phyloP scores from a whole-genome alignment of 2,329 filamentous ascomycete species.

The Diaporthe eres region DNA sequence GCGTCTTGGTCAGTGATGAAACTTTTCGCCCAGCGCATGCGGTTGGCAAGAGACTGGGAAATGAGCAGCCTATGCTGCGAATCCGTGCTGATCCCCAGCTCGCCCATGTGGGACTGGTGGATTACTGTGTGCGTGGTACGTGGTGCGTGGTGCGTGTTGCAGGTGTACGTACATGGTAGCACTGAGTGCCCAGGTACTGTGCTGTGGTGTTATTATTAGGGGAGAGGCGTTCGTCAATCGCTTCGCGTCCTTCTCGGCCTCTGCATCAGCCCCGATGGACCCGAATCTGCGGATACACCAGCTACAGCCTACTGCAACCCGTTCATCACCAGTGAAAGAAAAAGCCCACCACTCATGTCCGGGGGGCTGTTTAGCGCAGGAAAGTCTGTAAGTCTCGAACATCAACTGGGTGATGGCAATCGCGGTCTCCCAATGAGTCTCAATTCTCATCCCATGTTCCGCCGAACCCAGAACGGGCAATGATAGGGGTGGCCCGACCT shows the following conservation, averaged over 20 bases:
- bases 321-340: not conserved
- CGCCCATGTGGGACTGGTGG: conserved; percentile 14
- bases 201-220: conserved; percentile 9
- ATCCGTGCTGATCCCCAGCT: conserved; percentile 15
- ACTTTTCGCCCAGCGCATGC: conserved; percentile 22
- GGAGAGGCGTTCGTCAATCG: conserved; percentile 27
- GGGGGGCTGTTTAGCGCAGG: not conserved
- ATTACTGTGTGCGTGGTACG: not conserved
- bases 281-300: conserved; percentile 19
- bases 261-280: conserved; percentile 32
- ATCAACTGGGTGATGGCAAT: not conserved
- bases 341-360: conserved; percentile 25
- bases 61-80: conserved; percentile 26
- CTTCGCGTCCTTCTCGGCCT: conserved; percentile 34
- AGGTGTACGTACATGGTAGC: not conserved
- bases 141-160: not conserved
- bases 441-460: conserved; percentile 28
- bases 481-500: conserved; percentile 19
- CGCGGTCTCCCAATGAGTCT: not conserved
- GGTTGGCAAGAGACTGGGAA: conserved; percentile 28
- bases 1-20: conserved; percentile 28
- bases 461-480: conserved; percentile 14
- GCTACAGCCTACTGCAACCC: conserved; percentile 2
- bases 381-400: not conserved
- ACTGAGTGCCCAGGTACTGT: not conserved